Percentiles rank a stretch among this genome's conserved stretches.
Evolutionary conservation across 2,329 filamentous ascomycete species (phyloP).

Genomic region (Achaetomium macrosporum): DNA sequence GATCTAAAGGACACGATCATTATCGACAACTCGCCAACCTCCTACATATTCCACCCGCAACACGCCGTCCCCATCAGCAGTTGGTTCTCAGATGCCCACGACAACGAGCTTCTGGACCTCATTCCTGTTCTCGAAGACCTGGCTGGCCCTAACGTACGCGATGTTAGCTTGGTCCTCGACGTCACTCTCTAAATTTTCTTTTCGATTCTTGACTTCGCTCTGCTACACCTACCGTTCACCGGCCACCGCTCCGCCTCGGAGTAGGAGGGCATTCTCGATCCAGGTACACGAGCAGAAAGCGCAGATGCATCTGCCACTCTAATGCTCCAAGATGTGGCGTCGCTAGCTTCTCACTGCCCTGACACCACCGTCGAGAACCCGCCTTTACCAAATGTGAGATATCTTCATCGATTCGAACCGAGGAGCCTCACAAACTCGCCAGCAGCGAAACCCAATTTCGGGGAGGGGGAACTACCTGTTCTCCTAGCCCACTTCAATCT

Average conservation of each 20-base stretch:
- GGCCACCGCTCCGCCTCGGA: slow-evolving; percentile 28
- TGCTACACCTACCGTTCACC: not conserved
- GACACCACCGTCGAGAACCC: not conserved
- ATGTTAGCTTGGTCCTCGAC: slow-evolving; percentile 96
- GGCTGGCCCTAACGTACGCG: slow-evolving; percentile 78
- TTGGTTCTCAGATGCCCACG: slow-evolving; percentile 99
- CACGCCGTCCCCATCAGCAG: slow-evolving; percentile 98
- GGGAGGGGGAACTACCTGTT: not conserved
- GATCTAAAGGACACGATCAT: slow-evolving; percentile 98
- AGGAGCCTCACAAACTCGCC: not conserved
- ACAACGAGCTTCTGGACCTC: slow-evolving; percentile 95
- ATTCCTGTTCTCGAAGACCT: slow-evolving; percentile 98
- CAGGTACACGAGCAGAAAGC: not conserved
- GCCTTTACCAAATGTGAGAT: not conserved
- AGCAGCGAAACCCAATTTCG: not conserved
- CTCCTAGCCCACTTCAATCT: not conserved
- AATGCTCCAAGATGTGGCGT: slow-evolving; percentile 30
- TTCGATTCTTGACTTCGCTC: slow-evolving; percentile 21
- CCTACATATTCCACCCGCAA: slow-evolving; percentile 98
- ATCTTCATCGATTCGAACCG: not conserved
- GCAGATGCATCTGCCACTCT: slow-evolving; percentile 36
- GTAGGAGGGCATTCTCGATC: slow-evolving; percentile 50
- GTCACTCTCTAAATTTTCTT: slow-evolving; percentile 60
- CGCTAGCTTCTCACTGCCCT: not conserved
- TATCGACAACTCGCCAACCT: slow-evolving; percentile 98